Percentiles rank a stretch among this genome's conserved stretches.
Evolutionary conservation across 2,329 filamentous ascomycete genomes (phyloP).

Genomic region (Neofusicoccum cordaticola): DNA sequence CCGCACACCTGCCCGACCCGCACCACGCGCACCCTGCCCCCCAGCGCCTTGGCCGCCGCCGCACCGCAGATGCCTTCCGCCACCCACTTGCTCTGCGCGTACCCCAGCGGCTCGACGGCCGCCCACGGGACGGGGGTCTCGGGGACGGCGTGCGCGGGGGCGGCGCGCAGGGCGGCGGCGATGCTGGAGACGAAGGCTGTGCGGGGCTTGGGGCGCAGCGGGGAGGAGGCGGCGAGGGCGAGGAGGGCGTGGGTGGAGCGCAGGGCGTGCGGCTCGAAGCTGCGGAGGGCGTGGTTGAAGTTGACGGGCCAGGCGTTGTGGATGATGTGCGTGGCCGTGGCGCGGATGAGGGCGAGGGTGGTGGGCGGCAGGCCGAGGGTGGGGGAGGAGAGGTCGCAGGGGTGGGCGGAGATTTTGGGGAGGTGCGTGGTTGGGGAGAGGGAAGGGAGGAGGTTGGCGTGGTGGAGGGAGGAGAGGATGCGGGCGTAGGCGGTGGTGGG

Average conservation of each 20-base stretch:
- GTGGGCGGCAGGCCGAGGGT: constrained; percentile 38
- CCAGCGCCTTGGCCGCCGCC: constrained; percentile 21
- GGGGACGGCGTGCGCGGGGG: background rate
- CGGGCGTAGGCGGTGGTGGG: constrained; percentile 24
- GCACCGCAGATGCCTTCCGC: constrained; percentile 56
- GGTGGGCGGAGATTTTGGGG: constrained; percentile 30
- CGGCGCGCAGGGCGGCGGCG: background rate
- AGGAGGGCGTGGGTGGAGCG: constrained; percentile 44
- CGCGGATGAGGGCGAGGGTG: constrained; percentile 21
- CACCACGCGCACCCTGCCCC: constrained; percentile 22
- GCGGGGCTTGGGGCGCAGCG: background rate
- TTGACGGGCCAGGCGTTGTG: constrained; percentile 57
- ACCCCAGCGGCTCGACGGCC: constrained; percentile 19
- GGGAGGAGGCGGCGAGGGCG: constrained; percentile 26
- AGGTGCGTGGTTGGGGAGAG: constrained; percentile 22
- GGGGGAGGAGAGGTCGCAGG: constrained; percentile 26
- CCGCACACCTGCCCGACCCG: constrained; percentile 47
- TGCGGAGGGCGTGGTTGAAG: constrained; percentile 51
- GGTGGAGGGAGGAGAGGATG: constrained; percentile 30
- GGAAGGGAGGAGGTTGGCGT: constrained; percentile 30
- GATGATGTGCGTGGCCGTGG: constrained; percentile 42
- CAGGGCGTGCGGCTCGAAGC: constrained; percentile 43
- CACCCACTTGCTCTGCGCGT: constrained; percentile 46
- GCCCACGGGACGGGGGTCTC: background rate
- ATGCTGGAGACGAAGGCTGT: constrained; percentile 15